Evolutionary conservation across 2,329 filamentous ascomycete species (phyloP).

Genomic region (Xylaria sp.): DNA sequence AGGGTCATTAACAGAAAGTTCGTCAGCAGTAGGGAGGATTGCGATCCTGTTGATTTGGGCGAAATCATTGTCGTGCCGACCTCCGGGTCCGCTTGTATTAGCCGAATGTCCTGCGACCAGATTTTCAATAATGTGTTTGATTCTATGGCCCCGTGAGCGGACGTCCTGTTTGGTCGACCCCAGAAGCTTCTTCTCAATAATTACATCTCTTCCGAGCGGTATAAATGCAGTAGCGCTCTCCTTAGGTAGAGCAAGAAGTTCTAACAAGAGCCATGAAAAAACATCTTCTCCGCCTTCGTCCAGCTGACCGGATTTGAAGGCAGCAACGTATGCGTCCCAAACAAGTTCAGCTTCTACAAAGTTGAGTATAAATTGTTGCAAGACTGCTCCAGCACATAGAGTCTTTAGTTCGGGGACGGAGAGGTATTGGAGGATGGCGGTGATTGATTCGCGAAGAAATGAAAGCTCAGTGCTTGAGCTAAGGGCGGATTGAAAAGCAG

Average conservation of each 20-base stretch:
- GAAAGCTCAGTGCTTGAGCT: conserved; percentile 24
- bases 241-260: conserved; percentile 14
- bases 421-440: conserved; percentile 18
- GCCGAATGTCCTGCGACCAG: conserved; percentile 29
- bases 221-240: conserved; percentile 15
- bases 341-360: conserved; percentile 23
- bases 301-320: conserved; percentile 19
- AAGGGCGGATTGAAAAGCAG: conserved; percentile 20
- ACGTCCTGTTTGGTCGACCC: conserved; percentile 12
- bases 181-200: conserved; percentile 10
- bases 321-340: conserved; percentile 23
- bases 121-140: conserved; percentile 48
- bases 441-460: conserved; percentile 42
- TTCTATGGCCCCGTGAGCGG: conserved; percentile 54
- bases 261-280: conserved; percentile 24
- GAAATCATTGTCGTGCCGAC: conserved; percentile 79
- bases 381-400: conserved; percentile 19
- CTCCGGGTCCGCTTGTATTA: conserved; percentile 60
- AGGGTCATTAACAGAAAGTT: conserved; percentile 65
- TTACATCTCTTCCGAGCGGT: conserved; percentile 14
- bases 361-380: conserved; percentile 19
- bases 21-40: conserved; percentile 74
- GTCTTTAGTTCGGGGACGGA: conserved; percentile 15
- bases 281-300: conserved; percentile 13
- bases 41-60: conserved; percentile 68